phyloP scores from a whole-genome alignment of 164 flowering plant species.

The Buxus sempervirens region DNA sequence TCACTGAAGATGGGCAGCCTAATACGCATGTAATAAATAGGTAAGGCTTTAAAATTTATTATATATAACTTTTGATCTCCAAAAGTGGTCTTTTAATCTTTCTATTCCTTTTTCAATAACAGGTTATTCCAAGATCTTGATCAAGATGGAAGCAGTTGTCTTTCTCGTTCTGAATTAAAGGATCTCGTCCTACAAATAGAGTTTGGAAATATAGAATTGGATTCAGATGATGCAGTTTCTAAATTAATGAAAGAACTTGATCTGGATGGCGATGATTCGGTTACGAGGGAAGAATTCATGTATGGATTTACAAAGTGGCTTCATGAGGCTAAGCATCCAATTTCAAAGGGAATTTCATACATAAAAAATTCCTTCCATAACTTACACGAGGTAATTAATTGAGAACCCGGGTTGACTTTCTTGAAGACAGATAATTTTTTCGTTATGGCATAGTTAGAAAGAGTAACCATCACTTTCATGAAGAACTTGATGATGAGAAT shows the following conservation, averaged over 20 bases:
- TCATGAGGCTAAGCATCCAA: slow-evolving; percentile 7
- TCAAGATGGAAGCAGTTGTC: slow-evolving; percentile 4
- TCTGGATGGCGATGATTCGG: slow-evolving; percentile 4
- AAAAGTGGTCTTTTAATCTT: neutral
- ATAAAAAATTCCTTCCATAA: neutral
- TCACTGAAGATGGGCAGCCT: slow-evolving; percentile 21
- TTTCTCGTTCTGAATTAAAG: slow-evolving; percentile 19
- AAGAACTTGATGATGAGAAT: too few species aligned
- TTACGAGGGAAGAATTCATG: slow-evolving; percentile 7
- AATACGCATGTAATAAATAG: slow-evolving; percentile 16
- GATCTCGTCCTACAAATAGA: slow-evolving; percentile 13
- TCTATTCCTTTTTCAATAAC: neutral
- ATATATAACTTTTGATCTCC: neutral
- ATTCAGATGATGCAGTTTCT: slow-evolving; percentile 7
- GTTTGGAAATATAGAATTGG: slow-evolving; percentile 1
- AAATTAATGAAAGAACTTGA: slow-evolving; percentile 25
- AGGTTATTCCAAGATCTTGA: slow-evolving; percentile 27
- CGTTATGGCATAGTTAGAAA: neutral
- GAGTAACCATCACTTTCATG: neutral
- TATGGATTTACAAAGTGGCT: slow-evolving; percentile 17
- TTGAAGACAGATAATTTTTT: too few species aligned
- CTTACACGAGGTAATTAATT: neutral
- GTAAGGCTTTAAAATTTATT: slow-evolving; percentile 3
- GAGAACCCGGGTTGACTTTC: too few species aligned
- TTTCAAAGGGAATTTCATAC: neutral